A percentile compares a stretch with the other conserved stretches of the same genome.
Conservation (phyloP, 768 basidiomycete species). For the Lenzites betulinus region DNA sequence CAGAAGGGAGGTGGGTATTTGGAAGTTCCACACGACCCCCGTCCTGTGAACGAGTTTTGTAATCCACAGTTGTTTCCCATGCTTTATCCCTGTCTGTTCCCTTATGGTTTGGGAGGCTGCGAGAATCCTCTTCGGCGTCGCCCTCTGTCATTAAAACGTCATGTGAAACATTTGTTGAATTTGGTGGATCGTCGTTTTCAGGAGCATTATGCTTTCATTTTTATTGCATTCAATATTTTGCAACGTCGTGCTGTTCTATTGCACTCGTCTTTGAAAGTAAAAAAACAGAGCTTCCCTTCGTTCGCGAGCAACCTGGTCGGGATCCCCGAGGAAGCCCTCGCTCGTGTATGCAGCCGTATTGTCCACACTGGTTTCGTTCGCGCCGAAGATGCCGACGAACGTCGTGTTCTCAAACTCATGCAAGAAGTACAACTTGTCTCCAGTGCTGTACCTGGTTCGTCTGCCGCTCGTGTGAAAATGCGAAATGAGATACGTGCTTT, state of each 20-base stretch:
- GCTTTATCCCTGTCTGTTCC: conserved; percentile 46
- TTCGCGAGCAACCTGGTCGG: not conserved
- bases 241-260: conserved; percentile 37
- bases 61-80: conserved; percentile 41
- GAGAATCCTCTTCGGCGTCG: conserved; percentile 33
- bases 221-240: conserved; percentile 43
- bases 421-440: not conserved
- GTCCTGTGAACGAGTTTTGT: conserved; percentile 38
- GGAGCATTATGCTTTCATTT: conserved; percentile 43
- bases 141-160: conserved; percentile 11
- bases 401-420: not conserved
- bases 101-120: conserved; percentile 46
- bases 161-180: conserved; percentile 37
- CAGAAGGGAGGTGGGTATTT: conserved; percentile 31
- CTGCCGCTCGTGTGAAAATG: conserved; percentile 28
- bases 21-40: conserved; percentile 35
- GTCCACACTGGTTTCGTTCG: not conserved
- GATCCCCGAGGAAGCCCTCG: not conserved
- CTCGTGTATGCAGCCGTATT: not conserved
- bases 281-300: not conserved
- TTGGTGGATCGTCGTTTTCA: conserved; percentile 35
- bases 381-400: not conserved
- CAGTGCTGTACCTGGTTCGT: not conserved
- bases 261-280: conserved; percentile 36
- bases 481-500: conserved; percentile 42